Percentiles rank a stretch among this genome's conserved stretches.
Conservation (phyloP, 208 protist species). For the Naegleria gruberi region DNA sequence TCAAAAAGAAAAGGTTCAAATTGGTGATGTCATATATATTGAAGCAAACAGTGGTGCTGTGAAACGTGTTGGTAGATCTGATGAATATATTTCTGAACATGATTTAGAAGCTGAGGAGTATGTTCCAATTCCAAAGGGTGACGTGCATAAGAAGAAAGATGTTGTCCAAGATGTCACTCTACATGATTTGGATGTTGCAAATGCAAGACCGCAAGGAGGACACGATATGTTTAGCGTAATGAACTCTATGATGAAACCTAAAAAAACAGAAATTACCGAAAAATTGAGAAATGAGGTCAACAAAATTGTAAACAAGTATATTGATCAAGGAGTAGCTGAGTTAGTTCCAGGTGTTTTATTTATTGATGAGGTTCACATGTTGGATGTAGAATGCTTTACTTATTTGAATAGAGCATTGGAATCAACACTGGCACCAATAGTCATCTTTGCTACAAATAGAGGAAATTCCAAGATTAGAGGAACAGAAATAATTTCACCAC, state of each 20-base stretch:
- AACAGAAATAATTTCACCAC: slow-evolving; percentile 92
- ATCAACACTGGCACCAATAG: slow-evolving; percentile 96
- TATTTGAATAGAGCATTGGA: slow-evolving; percentile 99
- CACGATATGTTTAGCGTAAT: slow-evolving; percentile 97
- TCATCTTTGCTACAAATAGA: slow-evolving; percentile 99
- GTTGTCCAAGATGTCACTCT: slow-evolving; percentile 98
- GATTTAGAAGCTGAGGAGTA: slow-evolving; percentile 99
- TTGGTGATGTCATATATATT: slow-evolving; percentile 99
- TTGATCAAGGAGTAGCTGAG: slow-evolving; percentile 99
- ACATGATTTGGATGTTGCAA: slow-evolving; percentile 98
- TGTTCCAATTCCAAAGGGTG: slow-evolving; percentile 98
- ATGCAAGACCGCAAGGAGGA: slow-evolving; percentile 90
- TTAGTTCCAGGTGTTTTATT: slow-evolving; percentile 99
- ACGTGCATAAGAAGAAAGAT: slow-evolving; percentile 99
- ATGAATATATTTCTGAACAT: slow-evolving; percentile 88
- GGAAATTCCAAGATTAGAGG: slow-evolving; percentile 90
- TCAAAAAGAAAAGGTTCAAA: slow-evolving; percentile 94
- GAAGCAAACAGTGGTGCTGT: slow-evolving; percentile 95
- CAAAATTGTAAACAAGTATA: slow-evolving; percentile 99
- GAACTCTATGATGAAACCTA: slow-evolving; percentile 94
- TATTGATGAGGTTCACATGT: slow-evolving; percentile 99
- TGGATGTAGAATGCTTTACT: slow-evolving; percentile 99
- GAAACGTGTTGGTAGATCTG: slow-evolving; percentile 87
- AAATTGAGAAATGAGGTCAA: slow-evolving; percentile 99
- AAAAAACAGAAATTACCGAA: slow-evolving; percentile 99